Evolutionary conservation across 2,329 filamentous ascomycete species (phyloP), one percentile per base, ranked within the genome.

Genomic region (Microcyclosporella mali): DNA sequence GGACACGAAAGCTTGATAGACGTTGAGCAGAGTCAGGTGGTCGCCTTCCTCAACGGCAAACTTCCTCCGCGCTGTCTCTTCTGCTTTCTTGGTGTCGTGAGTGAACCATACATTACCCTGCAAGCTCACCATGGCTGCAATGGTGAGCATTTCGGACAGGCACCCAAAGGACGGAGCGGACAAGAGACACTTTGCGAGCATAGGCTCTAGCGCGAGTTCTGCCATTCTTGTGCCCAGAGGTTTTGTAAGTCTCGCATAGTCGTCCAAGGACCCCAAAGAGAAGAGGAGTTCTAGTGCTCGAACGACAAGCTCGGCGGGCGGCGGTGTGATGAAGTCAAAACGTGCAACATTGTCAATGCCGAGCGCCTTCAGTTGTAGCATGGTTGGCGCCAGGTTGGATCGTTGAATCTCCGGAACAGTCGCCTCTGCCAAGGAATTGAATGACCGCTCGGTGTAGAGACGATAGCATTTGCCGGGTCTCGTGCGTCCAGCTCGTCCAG

Each of bases 31-130:
- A 1, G 89, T 95, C 17, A 97, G 68, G 57, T 97, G 90, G 56
- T 98, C 92, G 1, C 92, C 92, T 69, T 97, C 89, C 48, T 94
- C 87, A 6, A 83, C 89, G 0, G 90, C 87, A 59, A 97, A 97
- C 57, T 84, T 86, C 36, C 86, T 77, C 35, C 85, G 75, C 19
- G 82, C 79, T 15, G 75, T 81, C 59, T 95, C 88, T 61, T 84
- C 78, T 38, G 74, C 72, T 57, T 84, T 88, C 57, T 84, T 85
- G 29, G 79, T 84, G 17, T 89, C 83, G 53, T 88, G 82, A 25
- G 84, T 77, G 49, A 95, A 79, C 83, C 88, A 97, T 0, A 94
- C 75, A 34, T 78, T 82, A 3, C 87, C 85, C 47, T 89, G 85
- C 0, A 94, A 70, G 49, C 83, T 92, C 27, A 87, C 85, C 90